A percentile compares a stretch with the other conserved stretches of the same genome.
Evolutionary conservation across 2,329 filamentous ascomycete genomes (phyloP).

Genomic region (Ampelomyces quisqualis): DNA sequence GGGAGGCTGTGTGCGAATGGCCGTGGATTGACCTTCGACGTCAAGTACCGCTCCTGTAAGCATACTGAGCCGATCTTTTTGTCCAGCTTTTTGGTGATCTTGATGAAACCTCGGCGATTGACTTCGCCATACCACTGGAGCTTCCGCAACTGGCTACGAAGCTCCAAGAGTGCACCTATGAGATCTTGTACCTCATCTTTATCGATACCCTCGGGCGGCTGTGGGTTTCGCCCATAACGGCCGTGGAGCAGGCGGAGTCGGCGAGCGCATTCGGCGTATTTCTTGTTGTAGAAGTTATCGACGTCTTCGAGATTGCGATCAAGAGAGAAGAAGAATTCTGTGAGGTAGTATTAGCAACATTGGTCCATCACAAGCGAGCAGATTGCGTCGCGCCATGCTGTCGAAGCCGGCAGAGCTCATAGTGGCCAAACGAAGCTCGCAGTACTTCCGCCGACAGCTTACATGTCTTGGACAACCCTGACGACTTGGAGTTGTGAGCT

Average conservation of each 20-base stretch:
- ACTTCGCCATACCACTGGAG: constrained; percentile 98
- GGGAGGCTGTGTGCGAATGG: constrained; percentile 78
- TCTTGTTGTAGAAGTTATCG: constrained; percentile 95
- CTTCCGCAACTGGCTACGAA: constrained; percentile 83
- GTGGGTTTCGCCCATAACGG: constrained; percentile 74
- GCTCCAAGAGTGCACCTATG: constrained; percentile 83
- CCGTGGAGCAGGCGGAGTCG: constrained; percentile 84
- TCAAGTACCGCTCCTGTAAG: constrained; percentile 81
- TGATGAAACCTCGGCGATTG: constrained; percentile 90
- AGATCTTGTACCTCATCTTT: constrained; percentile 89
- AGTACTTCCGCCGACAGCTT: too few species aligned
- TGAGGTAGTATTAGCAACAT: constrained; percentile 8
- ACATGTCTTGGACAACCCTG: neutral
- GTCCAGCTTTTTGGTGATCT: constrained; percentile 98
- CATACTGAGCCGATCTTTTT: constrained; percentile 81
- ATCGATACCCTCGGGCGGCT: constrained; percentile 72
- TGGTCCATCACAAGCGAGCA: too few species aligned
- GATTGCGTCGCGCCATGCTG: too few species aligned
- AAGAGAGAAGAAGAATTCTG: constrained; percentile 95
- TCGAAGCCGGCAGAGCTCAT: too few species aligned
- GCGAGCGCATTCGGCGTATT: constrained; percentile 80
- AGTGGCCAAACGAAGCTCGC: too few species aligned
- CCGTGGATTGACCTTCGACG: constrained; percentile 84
- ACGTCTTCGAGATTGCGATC: constrained; percentile 98
- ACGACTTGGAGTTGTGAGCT: constrained; percentile 39